These are phyloP conservation scores for Castanospermum australe DNA, from an alignment of 306 rosid genomes.

Conservation along the genomic window DNA sequence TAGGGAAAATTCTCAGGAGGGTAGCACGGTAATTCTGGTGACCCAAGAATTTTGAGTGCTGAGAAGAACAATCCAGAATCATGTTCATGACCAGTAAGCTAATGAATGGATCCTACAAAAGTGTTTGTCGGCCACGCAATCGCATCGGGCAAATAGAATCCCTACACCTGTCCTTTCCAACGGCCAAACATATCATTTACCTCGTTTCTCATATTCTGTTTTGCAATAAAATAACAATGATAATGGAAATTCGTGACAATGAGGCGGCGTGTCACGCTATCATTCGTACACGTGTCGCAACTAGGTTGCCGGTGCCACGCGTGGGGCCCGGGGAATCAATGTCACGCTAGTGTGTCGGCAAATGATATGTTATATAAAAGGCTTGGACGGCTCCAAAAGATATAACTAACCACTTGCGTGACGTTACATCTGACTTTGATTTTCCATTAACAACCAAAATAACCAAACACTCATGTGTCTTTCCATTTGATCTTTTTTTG, in stretches of 20 bases:
- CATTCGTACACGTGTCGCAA: constrained; percentile 37
- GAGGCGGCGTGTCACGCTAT: not conserved
- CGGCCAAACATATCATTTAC: constrained; percentile 19
- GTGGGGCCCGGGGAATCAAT: too few species aligned
- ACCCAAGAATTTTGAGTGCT: not conserved
- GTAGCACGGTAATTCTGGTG: not conserved
- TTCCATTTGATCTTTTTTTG: not conserved
- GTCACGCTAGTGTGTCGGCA: constrained; percentile 30
- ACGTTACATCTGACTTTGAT: constrained; percentile 11
- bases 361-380: constrained; percentile 14
- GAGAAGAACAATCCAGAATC: constrained; percentile 40
- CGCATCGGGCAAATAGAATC: not conserved
- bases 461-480: not conserved
- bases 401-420: constrained; percentile 2
- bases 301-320: too few species aligned
- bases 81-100: constrained; percentile 5
- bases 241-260: not conserved
- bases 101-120: too few species aligned
- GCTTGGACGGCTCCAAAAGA: constrained; percentile 41
- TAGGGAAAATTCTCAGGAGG: not conserved
- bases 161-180: constrained; percentile 18
- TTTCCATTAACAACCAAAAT: constrained; percentile 1
- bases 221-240: not conserved
- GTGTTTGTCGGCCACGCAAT: constrained; percentile 25
- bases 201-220: not conserved